Base-by-base conservation (phyloP, 352 stramenopile species). In the Globisporangium radiosum region DNA sequence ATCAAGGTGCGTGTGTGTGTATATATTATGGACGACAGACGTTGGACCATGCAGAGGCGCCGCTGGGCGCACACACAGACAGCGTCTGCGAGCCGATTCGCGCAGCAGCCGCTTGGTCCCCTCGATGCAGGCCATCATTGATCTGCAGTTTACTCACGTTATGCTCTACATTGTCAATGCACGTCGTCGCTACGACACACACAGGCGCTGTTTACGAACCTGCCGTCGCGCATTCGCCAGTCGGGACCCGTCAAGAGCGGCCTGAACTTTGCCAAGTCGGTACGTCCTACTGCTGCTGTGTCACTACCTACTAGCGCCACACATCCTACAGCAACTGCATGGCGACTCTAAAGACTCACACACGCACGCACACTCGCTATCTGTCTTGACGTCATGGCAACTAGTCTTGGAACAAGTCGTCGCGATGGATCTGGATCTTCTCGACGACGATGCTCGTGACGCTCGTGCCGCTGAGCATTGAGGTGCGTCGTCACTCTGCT, bases 381-480 rank as follows among this genome's bases (percentile, higher is more conserved):
- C 45, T 39, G 13, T 48, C 48, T 15, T 17, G 1, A 25, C 56
- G 37, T 43, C 57, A 36, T 15, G 68, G 40, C 68, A 44, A 59
- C 17, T 50, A 89, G 78, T 78, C 66, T 60, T 88, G 67, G 63
- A 71, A 75, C 63, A 81, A 68, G 38, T 84, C 75, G 47, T 76
- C 73, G 44, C 78, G 85, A 58, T 91, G 76, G 75, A 66, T 90
- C 48, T 94, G 85, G 85, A 76, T 92, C 38, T 61, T 94, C 52
- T 88, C 85, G 42, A 94, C 85, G 50, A 89, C 82, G 52, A 74
- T 91, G 66, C 70, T 94, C 19, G 85, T 94, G 63, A 94, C 85
- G 53, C 71, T 94, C 47, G 84, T 94, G 19, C 85, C 85, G 45
- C 62, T 94, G 52, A 92, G 85, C 60, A 89, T 94, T 76, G 85